Percentiles rank a stretch among this genome's conserved stretches.
Conservation (phyloP, 768 basidiomycete genomes). For the Macrolepiota dolichaula region DNA sequence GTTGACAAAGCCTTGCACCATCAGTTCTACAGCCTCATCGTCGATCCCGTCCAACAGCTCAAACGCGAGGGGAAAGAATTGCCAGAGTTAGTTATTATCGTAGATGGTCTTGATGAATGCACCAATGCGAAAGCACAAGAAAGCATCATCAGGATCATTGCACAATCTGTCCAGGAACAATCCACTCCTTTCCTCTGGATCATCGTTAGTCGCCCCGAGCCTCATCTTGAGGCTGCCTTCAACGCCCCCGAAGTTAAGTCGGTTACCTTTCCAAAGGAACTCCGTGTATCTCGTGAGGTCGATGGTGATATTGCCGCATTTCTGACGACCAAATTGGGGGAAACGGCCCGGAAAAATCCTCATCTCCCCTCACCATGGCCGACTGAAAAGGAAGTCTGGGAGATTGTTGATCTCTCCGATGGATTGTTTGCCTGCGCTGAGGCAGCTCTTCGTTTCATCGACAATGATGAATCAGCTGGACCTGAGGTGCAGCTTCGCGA, state of each 20-base stretch:
- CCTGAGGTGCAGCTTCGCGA: background rate
- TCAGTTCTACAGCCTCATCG: background rate
- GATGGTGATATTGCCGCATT: constrained; percentile 8
- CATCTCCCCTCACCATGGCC: constrained; percentile 8
- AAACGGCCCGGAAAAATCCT: background rate
- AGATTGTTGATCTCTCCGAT: constrained; percentile 3
- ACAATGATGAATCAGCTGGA: background rate
- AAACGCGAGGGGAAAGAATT: background rate
- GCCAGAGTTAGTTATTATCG: background rate
- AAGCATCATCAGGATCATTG: background rate
- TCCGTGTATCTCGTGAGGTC: constrained; percentile 7
- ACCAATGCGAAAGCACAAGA: background rate
- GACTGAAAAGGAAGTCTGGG: background rate
- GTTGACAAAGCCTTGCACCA: background rate
- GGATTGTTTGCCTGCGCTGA: constrained; percentile 3
- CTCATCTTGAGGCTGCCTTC: constrained; percentile 5
- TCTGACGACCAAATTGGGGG: constrained; percentile 1
- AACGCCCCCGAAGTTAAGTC: background rate
- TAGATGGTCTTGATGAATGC: constrained; percentile 5
- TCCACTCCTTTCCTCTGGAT: background rate
- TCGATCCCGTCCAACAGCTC: background rate
- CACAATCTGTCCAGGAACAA: background rate
- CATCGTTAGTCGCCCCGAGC: background rate
- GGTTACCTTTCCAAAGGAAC: background rate
- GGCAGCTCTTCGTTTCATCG: constrained; percentile 8